Evolutionary conservation across 208 protist species (phyloP), one percentile per base, ranked within the genome.

Genomic region (Wallacemonas sp.): DNA sequence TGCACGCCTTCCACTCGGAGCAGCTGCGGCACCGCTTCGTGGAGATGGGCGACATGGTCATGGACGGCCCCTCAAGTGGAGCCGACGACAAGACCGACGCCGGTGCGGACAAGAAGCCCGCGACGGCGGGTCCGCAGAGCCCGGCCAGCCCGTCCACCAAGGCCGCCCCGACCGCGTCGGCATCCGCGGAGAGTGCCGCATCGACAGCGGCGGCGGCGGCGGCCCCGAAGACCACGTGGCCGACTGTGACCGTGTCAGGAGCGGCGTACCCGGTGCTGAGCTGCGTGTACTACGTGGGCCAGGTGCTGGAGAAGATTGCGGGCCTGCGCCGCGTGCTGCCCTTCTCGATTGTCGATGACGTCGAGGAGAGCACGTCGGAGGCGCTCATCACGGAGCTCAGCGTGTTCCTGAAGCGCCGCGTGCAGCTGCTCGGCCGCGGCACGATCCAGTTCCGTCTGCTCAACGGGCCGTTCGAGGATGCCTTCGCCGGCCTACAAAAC

Each of bases 221-320:
- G 26, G 20, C 38, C 5, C 44, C 44, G 29, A 61, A 70, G 16
- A 54, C 48, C 14, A 16, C 72, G 48, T 92, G 86, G 85, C 87
- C 89, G 16, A 89, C 87, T 7, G 78, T 92, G 5, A 71, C 65
- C 8, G 65, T 79, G 38, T 38, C 64, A 20, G 76, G 76, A 14
- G 57, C 69, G 18, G 22, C 41, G 2, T 84, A 75, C 57, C 86
- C 89, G 11, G 71, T 95, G 28, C 70, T 95, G 14, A 61, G 73
- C 14, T 90, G 84, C 67, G 84, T 92, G 29, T 71, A 83, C 44
- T 95, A 95, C 57, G 84, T 95, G 31, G 86, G 84, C 29, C 77
- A 82, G 48, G 81, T 93, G 26, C 26, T 93, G 25, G 70, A 82
- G 41, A 93, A 92, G 76, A 52, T 95, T 12, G 57, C 70, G 33